Conservation (phyloP, 176 grass and related monocot species). For the Aegilops tauschii region DNA sequence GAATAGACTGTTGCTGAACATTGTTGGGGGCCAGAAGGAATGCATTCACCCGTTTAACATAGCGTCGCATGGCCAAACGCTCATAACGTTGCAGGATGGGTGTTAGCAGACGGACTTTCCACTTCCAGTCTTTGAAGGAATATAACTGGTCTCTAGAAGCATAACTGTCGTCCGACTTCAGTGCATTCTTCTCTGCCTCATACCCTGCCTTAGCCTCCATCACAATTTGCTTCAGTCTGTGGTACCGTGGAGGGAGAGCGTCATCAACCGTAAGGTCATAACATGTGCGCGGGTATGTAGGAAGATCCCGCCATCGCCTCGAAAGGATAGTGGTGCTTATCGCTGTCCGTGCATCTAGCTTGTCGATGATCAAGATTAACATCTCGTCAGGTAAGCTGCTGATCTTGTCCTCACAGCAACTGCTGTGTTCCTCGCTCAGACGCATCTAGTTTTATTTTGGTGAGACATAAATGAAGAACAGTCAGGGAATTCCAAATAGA, state of each 20-base stretch:
- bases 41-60: slow-evolving; percentile 19
- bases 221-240: neutral
- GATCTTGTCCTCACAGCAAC: neutral
- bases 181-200: neutral
- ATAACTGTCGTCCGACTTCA: neutral
- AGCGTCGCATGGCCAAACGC: neutral
- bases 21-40: neutral
- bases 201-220: neutral
- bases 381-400: slow-evolving; percentile 15
- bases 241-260: slow-evolving; percentile 1
- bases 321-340: slow-evolving; percentile 1
- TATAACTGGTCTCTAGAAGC: slow-evolving; percentile 9
- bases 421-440: neutral
- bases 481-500: too few relatives aligned
- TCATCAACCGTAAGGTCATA: slow-evolving; percentile 20
- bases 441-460: neutral
- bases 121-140: slow-evolving; percentile 9
- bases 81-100: slow-evolving; percentile 16
- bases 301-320: slow-evolving; percentile 16
- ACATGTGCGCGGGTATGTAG: neutral
- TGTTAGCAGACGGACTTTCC: neutral
- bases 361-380: neutral
- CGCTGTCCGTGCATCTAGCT: neutral
- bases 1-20: neutral
- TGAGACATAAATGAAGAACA: too few relatives aligned